Base-by-base conservation (phyloP, 139 green algal species). In the Limnomonas spitsbergensis region DNA sequence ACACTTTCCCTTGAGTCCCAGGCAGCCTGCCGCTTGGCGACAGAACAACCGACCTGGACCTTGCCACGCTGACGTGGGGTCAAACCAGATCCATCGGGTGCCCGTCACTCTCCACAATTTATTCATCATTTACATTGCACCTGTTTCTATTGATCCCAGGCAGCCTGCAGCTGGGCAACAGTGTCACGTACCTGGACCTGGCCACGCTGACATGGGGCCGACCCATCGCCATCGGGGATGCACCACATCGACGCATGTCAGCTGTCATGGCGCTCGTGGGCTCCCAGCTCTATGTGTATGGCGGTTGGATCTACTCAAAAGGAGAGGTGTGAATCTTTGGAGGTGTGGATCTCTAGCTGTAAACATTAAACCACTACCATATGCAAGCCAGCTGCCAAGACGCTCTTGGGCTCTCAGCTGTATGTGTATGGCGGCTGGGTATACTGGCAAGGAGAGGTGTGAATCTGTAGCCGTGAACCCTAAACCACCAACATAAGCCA, bases 251-350 rank as follows among this genome's bases (percentile, higher is more conserved):
- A 31, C 74, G 80, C 74, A 84, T 84, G 80, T 81, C 74, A 40
- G 80, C 80, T 0, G 80, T 84, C 24, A 61, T 81, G 67, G 80
- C 39, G 9, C 69, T 54, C 38, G 40, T 32, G 27, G 29, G 80
- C 32, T 31, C 27, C 24, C 66, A 81, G 40, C 32, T 84, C n/a
- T 47, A 80, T 31, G 32, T 78, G 3, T 81, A 66, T 52, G 80
- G 80, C 2, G 80, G 80, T 67, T 84, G 80, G 80, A 83, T 83
- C 73, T 83, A 83, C 47, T 66, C 73, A 0, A 2, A 9, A 1
- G 73, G 79, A 24, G 79, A 80, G 73, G 79, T 80, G 47, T 29
- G 47, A 61, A 61, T 29, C 20, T 61, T 14, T 61, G 14, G 47
- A 29, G 47, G 14, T 61, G 47, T 61, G 20, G 14, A 29, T 61